Evolutionary conservation across 768 basidiomycete species (phyloP), one percentile per base, ranked within the genome.

Genomic region (Mycena vulgaris): DNA sequence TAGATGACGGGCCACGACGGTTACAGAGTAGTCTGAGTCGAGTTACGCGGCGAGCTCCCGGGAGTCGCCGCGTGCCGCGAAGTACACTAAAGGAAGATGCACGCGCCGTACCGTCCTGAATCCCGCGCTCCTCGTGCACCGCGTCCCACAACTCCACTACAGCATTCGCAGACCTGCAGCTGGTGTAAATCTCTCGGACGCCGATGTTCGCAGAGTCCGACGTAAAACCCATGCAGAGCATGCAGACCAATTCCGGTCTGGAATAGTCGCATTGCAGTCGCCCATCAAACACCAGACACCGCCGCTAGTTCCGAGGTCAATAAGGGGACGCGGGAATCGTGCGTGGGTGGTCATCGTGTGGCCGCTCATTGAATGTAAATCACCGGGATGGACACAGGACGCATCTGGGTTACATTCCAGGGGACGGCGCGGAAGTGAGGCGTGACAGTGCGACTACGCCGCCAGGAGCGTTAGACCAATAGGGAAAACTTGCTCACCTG

Each of bases 11-110:
- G 30, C 33, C 48, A 62, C 27, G 48, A 47, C 61, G 35, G 61
- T 49, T 35, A 27, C 61, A 62, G 61, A 51, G 61, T 62, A 62
- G 49, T 62, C 61, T 51, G 61, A 62, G 45, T 62, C 61, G 61
- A 62, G 61, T 62, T 62, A 19, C 61, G 25, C 61, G 48, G 55
- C 49, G 25, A 2, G 48, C 48, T 37, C 28, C 61, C 61, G 49
- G 61, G 48, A 33, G 49, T 49, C 25, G 25, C 23, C 61, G 61
- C 37, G 61, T 10, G 27, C 61, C 35, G 61, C 61, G 31, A 62
- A 62, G 61, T 62, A 35, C 61, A 62, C 61, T 62, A 37, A 62
- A 62, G 48, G 47, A 62, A 62, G 61, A 19, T 27, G 48, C 35
- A 35, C 27, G 5, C 3, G 21, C 7, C 48, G 23, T 30, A 8